Conservation (phyloP, 805 yeast genomes). For the Saccharomycopsis sp. region DNA sequence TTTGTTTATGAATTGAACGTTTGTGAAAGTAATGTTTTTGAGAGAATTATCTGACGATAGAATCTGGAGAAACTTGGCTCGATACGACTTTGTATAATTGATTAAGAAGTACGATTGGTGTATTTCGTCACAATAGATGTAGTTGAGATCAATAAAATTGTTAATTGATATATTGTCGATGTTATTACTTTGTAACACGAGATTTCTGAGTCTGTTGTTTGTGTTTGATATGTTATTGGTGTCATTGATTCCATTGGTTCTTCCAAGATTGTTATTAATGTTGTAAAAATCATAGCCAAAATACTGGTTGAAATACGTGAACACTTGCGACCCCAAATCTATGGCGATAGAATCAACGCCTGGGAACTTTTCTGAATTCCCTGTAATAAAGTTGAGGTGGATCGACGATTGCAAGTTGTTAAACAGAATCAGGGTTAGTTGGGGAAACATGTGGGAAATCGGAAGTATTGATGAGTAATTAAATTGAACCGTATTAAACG, state of each 20-base stretch:
- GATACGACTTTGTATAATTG: slow-evolving; percentile 1
- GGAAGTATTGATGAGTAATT: not conserved
- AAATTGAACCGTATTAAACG: not conserved
- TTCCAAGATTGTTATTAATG: not conserved
- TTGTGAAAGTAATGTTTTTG: not conserved
- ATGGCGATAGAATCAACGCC: not conserved
- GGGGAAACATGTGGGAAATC: not conserved
- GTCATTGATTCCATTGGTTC: not conserved
- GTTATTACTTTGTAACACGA: not conserved
- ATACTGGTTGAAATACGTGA: slow-evolving; percentile 3
- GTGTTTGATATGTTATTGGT: not conserved
- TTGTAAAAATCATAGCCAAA: slow-evolving; percentile 10
- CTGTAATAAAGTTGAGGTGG: not conserved
- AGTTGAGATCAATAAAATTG: not conserved
- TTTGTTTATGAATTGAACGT: slow-evolving; percentile 2
- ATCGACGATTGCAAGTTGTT: not conserved
- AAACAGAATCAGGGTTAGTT: not conserved
- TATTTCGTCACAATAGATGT: slow-evolving; percentile 4
- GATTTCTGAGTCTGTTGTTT: not conserved
- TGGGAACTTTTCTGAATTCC: not conserved
- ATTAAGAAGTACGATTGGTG: slow-evolving; percentile 4
- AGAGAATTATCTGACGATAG: not conserved
- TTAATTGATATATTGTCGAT: not conserved
- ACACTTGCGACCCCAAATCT: slow-evolving; percentile 4
- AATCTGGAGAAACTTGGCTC: not conserved